These are phyloP conservation scores for Linnemannia zychae DNA, from an alignment of 192 early-diverging fungal genomes.

Conservation along the genomic window DNA sequence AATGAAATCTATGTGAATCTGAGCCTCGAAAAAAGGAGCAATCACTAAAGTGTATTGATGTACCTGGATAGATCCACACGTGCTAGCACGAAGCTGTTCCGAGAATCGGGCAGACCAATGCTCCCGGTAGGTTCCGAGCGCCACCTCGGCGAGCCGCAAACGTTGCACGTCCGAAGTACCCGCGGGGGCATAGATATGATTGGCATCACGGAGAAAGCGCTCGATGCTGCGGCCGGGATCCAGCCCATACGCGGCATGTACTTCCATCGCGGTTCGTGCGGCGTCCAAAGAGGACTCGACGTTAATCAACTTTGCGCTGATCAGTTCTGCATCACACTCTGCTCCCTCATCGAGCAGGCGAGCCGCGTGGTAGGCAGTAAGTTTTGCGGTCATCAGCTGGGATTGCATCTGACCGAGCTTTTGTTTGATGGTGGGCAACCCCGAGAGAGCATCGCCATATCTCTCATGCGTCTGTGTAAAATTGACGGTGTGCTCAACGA, in stretches of 20 bases:
- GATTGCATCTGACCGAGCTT: constrained; percentile 10
- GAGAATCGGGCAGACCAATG: not conserved
- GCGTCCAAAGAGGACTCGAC: constrained; percentile 10
- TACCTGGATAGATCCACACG: not conserved
- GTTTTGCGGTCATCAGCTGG: constrained; percentile 14
- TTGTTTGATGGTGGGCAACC: constrained; percentile 8
- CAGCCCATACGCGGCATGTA: constrained; percentile 5
- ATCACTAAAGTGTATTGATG: not conserved
- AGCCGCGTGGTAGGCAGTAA: not conserved
- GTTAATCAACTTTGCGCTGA: constrained; percentile 11
- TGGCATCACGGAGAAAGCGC: constrained; percentile 12
- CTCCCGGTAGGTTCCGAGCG: constrained; percentile 11
- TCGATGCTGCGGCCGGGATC: constrained; percentile 7
- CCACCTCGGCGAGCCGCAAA: constrained; percentile 10
- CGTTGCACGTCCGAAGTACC: constrained; percentile 12
- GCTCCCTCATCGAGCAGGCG: constrained; percentile 2
- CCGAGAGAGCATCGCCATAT: not conserved
- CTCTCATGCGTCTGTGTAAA: constrained; percentile 1
- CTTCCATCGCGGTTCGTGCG: constrained; percentile 6
- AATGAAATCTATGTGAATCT: not conserved
- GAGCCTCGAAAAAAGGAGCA: not conserved
- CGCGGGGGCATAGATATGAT: constrained; percentile 6
- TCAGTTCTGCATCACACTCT: constrained; percentile 4
- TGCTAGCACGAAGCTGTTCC: not conserved
- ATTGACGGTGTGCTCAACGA: not conserved